Base-by-base conservation (phyloP, 2,329 filamentous ascomycete genomes). In the Sclerotinia minor region DNA sequence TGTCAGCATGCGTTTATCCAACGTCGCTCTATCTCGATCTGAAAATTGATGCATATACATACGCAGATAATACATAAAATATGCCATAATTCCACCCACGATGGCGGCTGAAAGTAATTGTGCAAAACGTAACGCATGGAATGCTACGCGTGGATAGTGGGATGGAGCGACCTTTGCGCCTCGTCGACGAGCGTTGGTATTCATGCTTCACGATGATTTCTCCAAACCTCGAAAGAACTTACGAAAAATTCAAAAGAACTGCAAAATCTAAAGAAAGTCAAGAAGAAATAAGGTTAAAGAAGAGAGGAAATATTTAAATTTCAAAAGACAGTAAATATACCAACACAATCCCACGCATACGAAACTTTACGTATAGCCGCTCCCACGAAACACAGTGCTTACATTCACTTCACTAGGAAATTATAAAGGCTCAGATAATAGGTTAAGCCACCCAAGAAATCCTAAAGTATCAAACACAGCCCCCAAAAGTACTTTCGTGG, bases 51-150 rank as follows among this genome's bases (percentile, higher is more conserved):
- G 55, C 50, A 58, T 50, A 38, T 8, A 69, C 72, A 29, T 68
- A 75, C 74, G 69, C 52, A 76, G 63, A 66, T 73, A 73, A 54
- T 76, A 72, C 50, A 75, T 74, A 54, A 76, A 76, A 69, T 75
- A 75, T 1, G 52, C 55, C 73, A 76, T 74, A 26, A 75, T 73
- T 7, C 71, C 73, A 44, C 70, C 71, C 21, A 76, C 75, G 24
- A 72, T 68, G 17, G 72, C 63, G 9, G 71, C 69, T 26, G 73
- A 68, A 11, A 75, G 24, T 29, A 75, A 58, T 65, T 76, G 75
- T 35, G 69, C 71, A 38, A 60, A 67, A 57, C 74, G 59, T 60
- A 76, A 67, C 17, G 67, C 72, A 63, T 76, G 74, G 69, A 76
- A 76, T 0, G 70, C 65, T 44, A 71, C 69, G 38, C 75, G 71